These are phyloP conservation scores for Mycena vulgaris DNA, from an alignment of 768 basidiomycete genomes.

Conservation along the genomic window DNA sequence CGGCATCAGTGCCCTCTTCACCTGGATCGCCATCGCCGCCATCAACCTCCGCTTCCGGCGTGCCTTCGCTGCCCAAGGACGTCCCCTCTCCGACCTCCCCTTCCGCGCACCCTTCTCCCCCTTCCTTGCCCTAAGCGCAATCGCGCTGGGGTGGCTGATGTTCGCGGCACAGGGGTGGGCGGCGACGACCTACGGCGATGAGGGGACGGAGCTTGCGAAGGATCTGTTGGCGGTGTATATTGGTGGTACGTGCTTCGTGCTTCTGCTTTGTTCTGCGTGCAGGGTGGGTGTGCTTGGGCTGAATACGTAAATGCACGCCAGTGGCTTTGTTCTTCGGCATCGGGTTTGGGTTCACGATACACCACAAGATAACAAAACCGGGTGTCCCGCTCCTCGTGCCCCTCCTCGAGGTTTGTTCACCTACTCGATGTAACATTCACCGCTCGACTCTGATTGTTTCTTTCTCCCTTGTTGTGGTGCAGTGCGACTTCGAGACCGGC, in stretches of 20 bases:
- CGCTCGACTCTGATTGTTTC: slow-evolving; percentile 62
- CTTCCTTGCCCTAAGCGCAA: slow-evolving; percentile 63
- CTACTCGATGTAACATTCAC: too few species aligned
- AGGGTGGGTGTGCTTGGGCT: too few species aligned
- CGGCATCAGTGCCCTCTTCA: slow-evolving; percentile 77
- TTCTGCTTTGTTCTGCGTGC: not conserved
- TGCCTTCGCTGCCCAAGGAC: slow-evolving; percentile 71
- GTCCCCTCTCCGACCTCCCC: slow-evolving; percentile 67
- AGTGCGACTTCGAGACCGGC: slow-evolving; percentile 64
- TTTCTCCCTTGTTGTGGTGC: slow-evolving; percentile 50
- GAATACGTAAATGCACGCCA: slow-evolving; percentile 7
- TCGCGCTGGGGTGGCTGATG: slow-evolving; percentile 66
- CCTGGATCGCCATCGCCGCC: slow-evolving; percentile 73
- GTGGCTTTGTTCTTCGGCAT: slow-evolving; percentile 31
- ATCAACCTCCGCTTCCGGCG: slow-evolving; percentile 74
- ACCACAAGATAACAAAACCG: slow-evolving; percentile 29
- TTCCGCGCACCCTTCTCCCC: slow-evolving; percentile 72
- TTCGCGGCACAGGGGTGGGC: slow-evolving; percentile 71
- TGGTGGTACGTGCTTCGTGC: slow-evolving; percentile 8
- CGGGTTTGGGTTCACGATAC: slow-evolving; percentile 24
- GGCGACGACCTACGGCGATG: slow-evolving; percentile 57
- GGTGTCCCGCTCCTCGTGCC: slow-evolving; percentile 27
- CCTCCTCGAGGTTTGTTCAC: not conserved
- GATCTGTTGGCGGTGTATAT: slow-evolving; percentile 10
- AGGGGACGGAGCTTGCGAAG: slow-evolving; percentile 61